Percentiles rank a stretch among this genome's conserved stretches.
These are phyloP conservation scores for Erysimum cheiranthoides DNA, from an alignment of 345 rosid species.

Conservation along the genomic window DNA sequence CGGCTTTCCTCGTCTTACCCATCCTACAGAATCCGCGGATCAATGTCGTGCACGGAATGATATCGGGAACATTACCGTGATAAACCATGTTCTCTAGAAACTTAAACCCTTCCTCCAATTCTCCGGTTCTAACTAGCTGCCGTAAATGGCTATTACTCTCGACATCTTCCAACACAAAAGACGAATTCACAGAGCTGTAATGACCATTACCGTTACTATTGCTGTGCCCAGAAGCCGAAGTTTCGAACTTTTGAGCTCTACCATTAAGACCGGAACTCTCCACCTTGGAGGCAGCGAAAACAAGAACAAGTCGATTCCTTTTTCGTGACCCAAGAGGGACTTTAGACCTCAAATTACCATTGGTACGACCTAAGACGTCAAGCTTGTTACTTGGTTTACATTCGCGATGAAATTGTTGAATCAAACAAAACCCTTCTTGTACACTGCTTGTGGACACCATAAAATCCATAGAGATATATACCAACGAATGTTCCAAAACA, in stretches of 20 bases:
- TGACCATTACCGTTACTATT: slow-evolving; percentile 50
- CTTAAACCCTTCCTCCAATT: slow-evolving; percentile 69
- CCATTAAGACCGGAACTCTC: slow-evolving; percentile 56
- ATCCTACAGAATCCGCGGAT: slow-evolving; percentile 80
- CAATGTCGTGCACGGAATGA: slow-evolving; percentile 74
- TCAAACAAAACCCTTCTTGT: slow-evolving; percentile 66
- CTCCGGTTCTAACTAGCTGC: slow-evolving; percentile 63
- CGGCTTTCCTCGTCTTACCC: slow-evolving; percentile 71
- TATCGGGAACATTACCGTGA: slow-evolving; percentile 75
- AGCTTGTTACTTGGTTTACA: slow-evolving; percentile 41
- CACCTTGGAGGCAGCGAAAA: slow-evolving; percentile 53
- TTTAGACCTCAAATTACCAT: slow-evolving; percentile 34
- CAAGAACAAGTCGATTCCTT: slow-evolving; percentile 48
- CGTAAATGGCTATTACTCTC: slow-evolving; percentile 70
- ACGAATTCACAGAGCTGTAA: slow-evolving; percentile 44
- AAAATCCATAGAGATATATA: slow-evolving; percentile 55
- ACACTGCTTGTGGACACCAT: slow-evolving; percentile 52
- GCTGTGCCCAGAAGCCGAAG: slow-evolving; percentile 47
- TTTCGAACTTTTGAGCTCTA: slow-evolving; percentile 48
- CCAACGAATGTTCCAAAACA: slow-evolving; percentile 5
- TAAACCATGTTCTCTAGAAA: slow-evolving; percentile 79
- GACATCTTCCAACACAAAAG: slow-evolving; percentile 55
- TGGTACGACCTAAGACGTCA: slow-evolving; percentile 39
- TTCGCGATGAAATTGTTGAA: slow-evolving; percentile 54
- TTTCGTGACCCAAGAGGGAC: slow-evolving; percentile 42